These are phyloP conservation scores for Leishmania lainsoni DNA, from an alignment of 208 protist genomes.

Conservation along the genomic window DNA sequence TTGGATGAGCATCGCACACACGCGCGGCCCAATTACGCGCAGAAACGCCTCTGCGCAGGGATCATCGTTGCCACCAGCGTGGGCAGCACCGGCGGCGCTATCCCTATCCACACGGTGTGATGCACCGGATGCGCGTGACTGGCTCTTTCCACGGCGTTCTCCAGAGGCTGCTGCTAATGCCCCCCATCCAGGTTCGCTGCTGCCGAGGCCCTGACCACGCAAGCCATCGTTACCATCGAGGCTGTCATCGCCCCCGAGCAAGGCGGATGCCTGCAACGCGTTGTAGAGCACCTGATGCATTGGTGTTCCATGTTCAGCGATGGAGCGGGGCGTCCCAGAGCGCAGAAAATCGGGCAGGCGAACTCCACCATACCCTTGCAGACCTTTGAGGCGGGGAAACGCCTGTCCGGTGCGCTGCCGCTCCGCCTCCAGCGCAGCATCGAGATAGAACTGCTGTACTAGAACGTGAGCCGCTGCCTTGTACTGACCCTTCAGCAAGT, in stretches of 20 bases:
- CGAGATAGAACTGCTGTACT: conserved; percentile 88
- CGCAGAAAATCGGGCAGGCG: conserved; percentile 54
- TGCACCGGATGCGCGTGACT: not conserved
- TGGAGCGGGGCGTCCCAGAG: conserved; percentile 40
- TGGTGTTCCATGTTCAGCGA: conserved; percentile 70
- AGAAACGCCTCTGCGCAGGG: conserved; percentile 86
- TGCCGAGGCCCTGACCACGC: conserved; percentile 3
- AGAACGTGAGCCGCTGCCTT: conserved; percentile 81
- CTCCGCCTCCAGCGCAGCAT: conserved; percentile 71
- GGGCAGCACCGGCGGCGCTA: not conserved
- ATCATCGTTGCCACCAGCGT: conserved; percentile 29
- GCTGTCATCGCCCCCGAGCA: conserved; percentile 44
- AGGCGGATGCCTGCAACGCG: conserved; percentile 66
- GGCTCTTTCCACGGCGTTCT: not conserved
- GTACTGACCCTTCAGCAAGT: conserved; percentile 83
- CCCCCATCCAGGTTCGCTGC: not conserved
- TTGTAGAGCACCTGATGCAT: conserved; percentile 80
- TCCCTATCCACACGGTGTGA: not conserved
- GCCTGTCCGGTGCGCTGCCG: conserved; percentile 50
- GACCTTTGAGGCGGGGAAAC: conserved; percentile 42
- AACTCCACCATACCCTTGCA: conserved; percentile 46
- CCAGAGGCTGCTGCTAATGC: not conserved
- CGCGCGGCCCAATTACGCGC: conserved; percentile 69
- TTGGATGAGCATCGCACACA: conserved; percentile 76
- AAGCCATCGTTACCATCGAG: not conserved